Percentiles rank a stretch among this genome's conserved stretches.
These are phyloP conservation scores for Aspergillus asperescens DNA, from an alignment of 495 filamentous ascomycete genomes.

Conservation along the genomic window DNA sequence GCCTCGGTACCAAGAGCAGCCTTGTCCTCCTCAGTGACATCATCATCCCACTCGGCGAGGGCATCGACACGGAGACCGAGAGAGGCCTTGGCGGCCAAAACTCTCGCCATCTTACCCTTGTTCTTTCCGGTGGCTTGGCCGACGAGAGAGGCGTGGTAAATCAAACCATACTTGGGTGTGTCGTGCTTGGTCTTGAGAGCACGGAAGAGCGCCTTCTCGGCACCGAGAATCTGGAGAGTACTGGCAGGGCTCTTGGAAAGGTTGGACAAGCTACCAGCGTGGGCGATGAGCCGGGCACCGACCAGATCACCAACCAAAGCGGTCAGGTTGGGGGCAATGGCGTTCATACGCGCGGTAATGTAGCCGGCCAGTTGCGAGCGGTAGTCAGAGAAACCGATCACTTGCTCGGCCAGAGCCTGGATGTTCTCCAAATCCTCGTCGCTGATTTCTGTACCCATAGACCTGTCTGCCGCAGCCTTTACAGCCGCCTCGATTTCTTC, in stretches of 20 bases:
- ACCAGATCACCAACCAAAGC: constrained; percentile 91
- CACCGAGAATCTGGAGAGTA: constrained; percentile 96
- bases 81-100: constrained; percentile 88
- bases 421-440: constrained; percentile 87
- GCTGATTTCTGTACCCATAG: constrained; percentile 97
- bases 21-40: constrained; percentile 82
- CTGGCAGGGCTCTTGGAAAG: constrained; percentile 94
- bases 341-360: constrained; percentile 88
- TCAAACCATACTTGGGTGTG: constrained; percentile 97
- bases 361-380: constrained; percentile 82
- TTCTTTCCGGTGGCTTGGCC: constrained; percentile 95
- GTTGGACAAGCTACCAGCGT: constrained; percentile 91
- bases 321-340: constrained; percentile 94
- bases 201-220: constrained; percentile 97
- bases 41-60: constrained; percentile 72
- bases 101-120: constrained; percentile 98
- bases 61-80: constrained; percentile 92
- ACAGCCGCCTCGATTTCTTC: constrained; percentile 92
- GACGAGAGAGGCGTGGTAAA: constrained; percentile 95
- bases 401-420: constrained; percentile 82
- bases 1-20: constrained; percentile 66
- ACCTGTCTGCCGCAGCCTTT: constrained; percentile 90
- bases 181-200: constrained; percentile 99
- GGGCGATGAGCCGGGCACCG: constrained; percentile 90
- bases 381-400: constrained; percentile 86